Base-by-base conservation (phyloP, 1,284 basidiomycete genomes). In the Cutaneotrichosporon cutaneum region DNA sequence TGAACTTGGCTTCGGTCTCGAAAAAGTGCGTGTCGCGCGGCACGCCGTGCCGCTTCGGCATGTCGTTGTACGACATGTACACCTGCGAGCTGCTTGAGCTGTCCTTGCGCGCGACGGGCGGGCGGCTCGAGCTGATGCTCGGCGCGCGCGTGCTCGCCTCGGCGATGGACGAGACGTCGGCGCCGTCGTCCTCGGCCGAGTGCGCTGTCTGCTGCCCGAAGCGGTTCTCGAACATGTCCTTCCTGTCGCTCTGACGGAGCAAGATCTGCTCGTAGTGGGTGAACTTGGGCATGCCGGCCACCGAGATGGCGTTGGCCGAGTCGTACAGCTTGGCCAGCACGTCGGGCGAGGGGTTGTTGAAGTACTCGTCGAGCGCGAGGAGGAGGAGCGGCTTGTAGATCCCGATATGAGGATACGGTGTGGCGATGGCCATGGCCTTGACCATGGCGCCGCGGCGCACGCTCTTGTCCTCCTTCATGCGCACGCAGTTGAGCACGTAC, bases 371-470 rank as follows among this genome's bases (percentile, higher is more conserved):
- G 35, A 99, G 84, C 1, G 95, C 95, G 71, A 98, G 88, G 0
- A 97, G 82, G 4, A 99, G 85, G 36, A 96, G 87, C 6, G 95
- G 94, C 92, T 98, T 97, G 86, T 96, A 99, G 72, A 98, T 92
- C 71, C 97, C 92, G 63, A 99, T 93, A 78, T 91, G 98, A 0
- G 96, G 94, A 80, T 95, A 89, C 27, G 89, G 87, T 0, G 94
- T 95, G 73, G 92, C 96, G 67, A 99, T 91, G 18, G 95, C 95
- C 82, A 99, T 85, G 4, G 95, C 95, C 80, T 97, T 92, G 66
- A 98, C 94, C 67, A 90, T 87, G 0, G 94, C 95, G 59, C 95
- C 94, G 82, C 95, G 94, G 70, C 92, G 84, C 70, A 90, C 85
- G 0, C 85, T 86, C 79, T 90, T 90, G 78, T 98, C 94, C 77